phyloP scores from a whole-genome alignment of 2,329 filamentous ascomycete species.

The Epichloe bromicola region DNA sequence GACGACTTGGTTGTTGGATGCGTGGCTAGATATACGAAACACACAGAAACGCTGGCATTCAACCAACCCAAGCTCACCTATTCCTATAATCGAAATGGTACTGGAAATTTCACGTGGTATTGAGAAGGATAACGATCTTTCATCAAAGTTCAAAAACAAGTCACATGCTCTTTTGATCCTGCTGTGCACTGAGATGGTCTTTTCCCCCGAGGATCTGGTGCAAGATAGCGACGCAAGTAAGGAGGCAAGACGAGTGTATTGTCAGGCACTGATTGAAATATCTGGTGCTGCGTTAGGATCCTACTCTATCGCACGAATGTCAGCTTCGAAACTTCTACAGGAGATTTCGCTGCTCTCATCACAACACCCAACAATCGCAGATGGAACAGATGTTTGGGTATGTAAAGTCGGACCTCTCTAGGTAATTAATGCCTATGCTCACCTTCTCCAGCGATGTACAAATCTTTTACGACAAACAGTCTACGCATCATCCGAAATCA shows the following conservation, averaged over 20 bases:
- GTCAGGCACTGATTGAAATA: slow-evolving; percentile 25
- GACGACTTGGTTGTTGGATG: slow-evolving; percentile 37
- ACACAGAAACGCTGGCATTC: slow-evolving; percentile 26
- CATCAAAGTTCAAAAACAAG: slow-evolving; percentile 20
- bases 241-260: slow-evolving; percentile 22
- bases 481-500: slow-evolving; percentile 8
- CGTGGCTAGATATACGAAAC: slow-evolving; percentile 28
- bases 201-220: slow-evolving; percentile 20
- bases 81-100: slow-evolving; percentile 23
- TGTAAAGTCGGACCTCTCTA: not conserved
- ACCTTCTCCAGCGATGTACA: slow-evolving; percentile 17
- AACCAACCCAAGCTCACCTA: slow-evolving; percentile 17
- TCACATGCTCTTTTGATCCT: slow-evolving; percentile 25
- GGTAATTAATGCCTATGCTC: slow-evolving; percentile 6
- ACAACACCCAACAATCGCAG: slow-evolving; percentile 18
- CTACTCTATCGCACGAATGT: slow-evolving; percentile 24
- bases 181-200: slow-evolving; percentile 29
- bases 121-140: slow-evolving; percentile 7
- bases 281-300: slow-evolving; percentile 21
- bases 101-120: slow-evolving; percentile 20
- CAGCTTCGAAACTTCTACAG: slow-evolving; percentile 29
- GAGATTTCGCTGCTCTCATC: slow-evolving; percentile 24
- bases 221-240: slow-evolving; percentile 14
- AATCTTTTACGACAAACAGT: slow-evolving; percentile 17
- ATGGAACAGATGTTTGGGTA: slow-evolving; percentile 31